A percentile compares a stretch with the other conserved stretches of the same genome.
Evolutionary conservation across 2,329 filamentous ascomycete species (phyloP).

Genomic region (Chrysoporthe deuterocubensis): DNA sequence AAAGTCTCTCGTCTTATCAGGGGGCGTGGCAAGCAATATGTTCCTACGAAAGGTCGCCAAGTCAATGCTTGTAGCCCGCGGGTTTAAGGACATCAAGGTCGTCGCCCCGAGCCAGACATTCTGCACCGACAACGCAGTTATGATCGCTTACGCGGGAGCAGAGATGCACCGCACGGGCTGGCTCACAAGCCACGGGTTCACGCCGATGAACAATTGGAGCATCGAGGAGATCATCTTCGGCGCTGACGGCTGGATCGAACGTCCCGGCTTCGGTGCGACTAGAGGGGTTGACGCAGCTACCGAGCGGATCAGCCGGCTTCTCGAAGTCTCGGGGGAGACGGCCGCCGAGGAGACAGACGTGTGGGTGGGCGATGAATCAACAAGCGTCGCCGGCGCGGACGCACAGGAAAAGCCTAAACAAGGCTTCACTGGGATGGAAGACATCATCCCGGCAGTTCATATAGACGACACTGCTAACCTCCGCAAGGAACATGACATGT

Average conservation of each 20-base stretch:
- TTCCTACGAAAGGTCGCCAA: constrained; percentile 73
- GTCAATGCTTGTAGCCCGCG: constrained; percentile 64
- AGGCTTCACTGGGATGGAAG: not conserved
- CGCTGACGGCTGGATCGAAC: constrained; percentile 50
- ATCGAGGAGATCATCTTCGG: constrained; percentile 69
- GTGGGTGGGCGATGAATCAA: not conserved
- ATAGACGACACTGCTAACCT: not conserved
- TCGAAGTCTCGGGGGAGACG: not conserved
- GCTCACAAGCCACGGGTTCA: constrained; percentile 62
- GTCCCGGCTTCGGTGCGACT: not conserved
- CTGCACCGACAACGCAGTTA: constrained; percentile 95
- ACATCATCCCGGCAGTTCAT: no score
- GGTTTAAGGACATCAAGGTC: constrained; percentile 64
- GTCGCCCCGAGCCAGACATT: constrained; percentile 75
- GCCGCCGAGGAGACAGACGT: not conserved
- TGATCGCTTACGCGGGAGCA: constrained; percentile 93
- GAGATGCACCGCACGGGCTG: constrained; percentile 90
- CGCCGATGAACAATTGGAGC: constrained; percentile 72
- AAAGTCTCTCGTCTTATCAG: constrained; percentile 77
- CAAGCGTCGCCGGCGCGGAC: not conserved
- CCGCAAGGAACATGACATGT: not conserved
- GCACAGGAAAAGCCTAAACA: not conserved
- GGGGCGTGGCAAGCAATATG: constrained; percentile 85
- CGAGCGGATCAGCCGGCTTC: not conserved
- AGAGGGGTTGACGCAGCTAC: not conserved